Base-by-base conservation (phyloP, 306 rosid genomes). In the Cucurbita argyrosperma region DNA sequence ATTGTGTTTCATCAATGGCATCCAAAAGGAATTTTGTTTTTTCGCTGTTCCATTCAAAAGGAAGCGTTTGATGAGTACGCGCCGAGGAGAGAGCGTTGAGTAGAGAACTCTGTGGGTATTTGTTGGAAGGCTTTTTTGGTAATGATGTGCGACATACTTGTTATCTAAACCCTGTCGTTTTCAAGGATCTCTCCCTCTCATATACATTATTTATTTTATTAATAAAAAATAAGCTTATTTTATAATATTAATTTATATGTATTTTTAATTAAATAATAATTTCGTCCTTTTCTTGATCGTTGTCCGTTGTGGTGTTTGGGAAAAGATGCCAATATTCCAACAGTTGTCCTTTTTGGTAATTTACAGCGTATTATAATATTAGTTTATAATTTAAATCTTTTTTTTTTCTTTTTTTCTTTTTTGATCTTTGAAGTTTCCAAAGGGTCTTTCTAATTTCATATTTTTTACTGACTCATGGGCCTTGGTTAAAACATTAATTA, bases 311-410 rank as follows among this genome's bases (percentile, higher is more conserved):
- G 53, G 69, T 63, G 76, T 82, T 78, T 90, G 85, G 96, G 94
- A 87, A 90, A 85, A 86, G 92, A 85, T 83, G 93, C 89, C 78
- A 84, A 87, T 71, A 83, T 78, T 89, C 82, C 82, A 82, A 84
- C 90, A 68, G 74, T 12, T 68, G 74, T 68, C 19, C 57, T 68
- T 68, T 68, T 68, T 47, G 74, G 43, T 68, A 49, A 68, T 21
- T 68, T 68, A 23, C 58, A 53, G 23, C 57, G 10, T 53, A 16
- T 53, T 53, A 16, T 37, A 61, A 37, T 38, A 8, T 38, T 38
- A 39, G 21, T 14, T 60, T 37, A 13, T 21, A 62, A 38, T 43
- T 40, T 5, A 8, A 14, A 40, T 40, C 43, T 43, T 5, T 8
- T 30, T 30, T 8, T 30, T 30, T 0, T 8, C 2, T 30, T 0